Evolutionary conservation across 805 yeast genomes (phyloP).

Genomic region (Pichia pseudocactophila): DNA sequence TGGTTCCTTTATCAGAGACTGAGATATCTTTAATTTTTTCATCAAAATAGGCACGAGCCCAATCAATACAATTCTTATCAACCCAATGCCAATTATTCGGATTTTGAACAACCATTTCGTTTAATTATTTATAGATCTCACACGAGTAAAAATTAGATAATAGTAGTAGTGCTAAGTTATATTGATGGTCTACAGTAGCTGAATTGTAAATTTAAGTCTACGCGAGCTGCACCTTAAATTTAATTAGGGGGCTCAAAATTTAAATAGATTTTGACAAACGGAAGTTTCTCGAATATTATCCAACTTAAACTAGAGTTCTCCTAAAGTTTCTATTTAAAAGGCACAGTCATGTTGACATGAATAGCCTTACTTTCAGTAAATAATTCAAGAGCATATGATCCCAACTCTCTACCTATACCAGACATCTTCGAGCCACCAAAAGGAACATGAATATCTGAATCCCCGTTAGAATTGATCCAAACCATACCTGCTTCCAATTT

Average conservation of each 20-base stretch:
- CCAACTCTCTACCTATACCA: constrained; percentile 63
- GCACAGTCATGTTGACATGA: constrained; percentile 49
- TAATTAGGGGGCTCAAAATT: too few relatives aligned
- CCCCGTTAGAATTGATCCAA: constrained; percentile 53
- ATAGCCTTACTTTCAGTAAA: constrained; percentile 61
- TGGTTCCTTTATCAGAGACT: constrained; percentile 26
- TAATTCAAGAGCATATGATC: constrained; percentile 52
- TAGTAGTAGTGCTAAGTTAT: too few relatives aligned
- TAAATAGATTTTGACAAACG: too few relatives aligned
- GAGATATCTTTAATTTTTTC: constrained; percentile 47
- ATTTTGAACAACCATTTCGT: constrained; percentile 83
- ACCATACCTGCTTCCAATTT: constrained; percentile 60
- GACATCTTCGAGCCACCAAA: constrained; percentile 64
- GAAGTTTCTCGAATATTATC: too few relatives aligned
- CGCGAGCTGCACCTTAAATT: too few relatives aligned
- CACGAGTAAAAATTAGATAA: too few relatives aligned
- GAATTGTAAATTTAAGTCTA: too few relatives aligned
- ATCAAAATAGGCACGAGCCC: constrained; percentile 76
- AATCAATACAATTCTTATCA: constrained; percentile 88
- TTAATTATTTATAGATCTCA: too few relatives aligned
- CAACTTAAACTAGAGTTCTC: neutral
- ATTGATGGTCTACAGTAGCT: too few relatives aligned
- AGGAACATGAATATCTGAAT: constrained; percentile 47
- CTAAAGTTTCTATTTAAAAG: constrained; percentile 4
- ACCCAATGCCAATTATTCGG: constrained; percentile 99